A percentile compares a stretch with the other conserved stretches of the same genome.
These are phyloP conservation scores for Puccinia horiana DNA, from an alignment of 1,284 basidiomycete species.

Conservation along the genomic window DNA sequence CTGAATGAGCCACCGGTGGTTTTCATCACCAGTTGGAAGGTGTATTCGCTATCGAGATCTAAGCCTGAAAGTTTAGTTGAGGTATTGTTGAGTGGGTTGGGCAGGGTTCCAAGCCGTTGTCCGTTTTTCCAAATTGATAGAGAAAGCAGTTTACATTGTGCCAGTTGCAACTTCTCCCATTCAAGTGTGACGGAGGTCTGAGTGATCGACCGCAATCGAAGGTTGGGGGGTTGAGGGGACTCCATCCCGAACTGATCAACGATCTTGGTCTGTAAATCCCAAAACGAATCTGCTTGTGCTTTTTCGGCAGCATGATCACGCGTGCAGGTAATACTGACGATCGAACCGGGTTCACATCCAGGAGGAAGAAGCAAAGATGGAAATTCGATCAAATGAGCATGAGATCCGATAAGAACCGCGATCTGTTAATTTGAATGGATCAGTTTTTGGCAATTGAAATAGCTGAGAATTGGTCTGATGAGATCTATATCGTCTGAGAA, in stretches of 20 bases:
- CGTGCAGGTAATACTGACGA: slow-evolving; percentile 89
- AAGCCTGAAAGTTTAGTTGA: slow-evolving; percentile 82
- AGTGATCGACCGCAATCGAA: slow-evolving; percentile 81
- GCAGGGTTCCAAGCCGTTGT: slow-evolving; percentile 79
- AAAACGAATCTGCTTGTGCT: slow-evolving; percentile 75
- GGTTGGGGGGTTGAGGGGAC: slow-evolving; percentile 69
- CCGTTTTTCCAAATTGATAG: slow-evolving; percentile 88
- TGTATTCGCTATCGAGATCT: slow-evolving; percentile 76
- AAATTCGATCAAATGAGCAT: slow-evolving; percentile 92
- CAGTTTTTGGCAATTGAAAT: not conserved
- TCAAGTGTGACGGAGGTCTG: slow-evolving; percentile 89
- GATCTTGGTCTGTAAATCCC: slow-evolving; percentile 77
- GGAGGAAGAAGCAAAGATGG: slow-evolving; percentile 87
- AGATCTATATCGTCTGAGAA: not conserved
- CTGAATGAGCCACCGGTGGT: slow-evolving; percentile 85
- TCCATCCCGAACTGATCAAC: slow-evolving; percentile 71
- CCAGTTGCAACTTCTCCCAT: slow-evolving; percentile 82
- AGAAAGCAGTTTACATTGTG: slow-evolving; percentile 77
- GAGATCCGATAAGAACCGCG: slow-evolving; percentile 77
- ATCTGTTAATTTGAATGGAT: slow-evolving; percentile 27
- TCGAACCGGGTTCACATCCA: slow-evolving; percentile 86
- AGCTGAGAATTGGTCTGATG: not conserved
- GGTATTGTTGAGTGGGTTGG: slow-evolving; percentile 75
- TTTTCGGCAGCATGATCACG: slow-evolving; percentile 80
- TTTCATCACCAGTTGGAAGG: slow-evolving; percentile 82